These are phyloP conservation scores for Reutealis trisperma DNA, from an alignment of 345 rosid species.

Conservation along the genomic window DNA sequence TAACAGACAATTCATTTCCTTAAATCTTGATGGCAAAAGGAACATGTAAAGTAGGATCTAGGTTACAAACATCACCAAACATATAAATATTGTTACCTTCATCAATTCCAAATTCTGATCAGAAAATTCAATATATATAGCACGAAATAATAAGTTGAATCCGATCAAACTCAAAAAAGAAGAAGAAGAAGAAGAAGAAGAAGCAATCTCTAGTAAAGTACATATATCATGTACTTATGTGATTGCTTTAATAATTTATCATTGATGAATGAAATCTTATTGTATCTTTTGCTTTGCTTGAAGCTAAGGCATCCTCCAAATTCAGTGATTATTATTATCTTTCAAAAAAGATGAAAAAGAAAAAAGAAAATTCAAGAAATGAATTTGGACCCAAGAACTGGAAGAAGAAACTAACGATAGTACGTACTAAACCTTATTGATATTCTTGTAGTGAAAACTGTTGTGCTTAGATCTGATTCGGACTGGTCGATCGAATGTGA, in stretches of 20 bases:
- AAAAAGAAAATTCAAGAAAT: neutral
- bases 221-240: too few relatives aligned
- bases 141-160: neutral
- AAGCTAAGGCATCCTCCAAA: conserved; percentile 33
- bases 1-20: neutral
- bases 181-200: too few relatives aligned
- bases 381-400: neutral
- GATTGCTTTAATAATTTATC: neutral
- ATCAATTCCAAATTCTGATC: neutral
- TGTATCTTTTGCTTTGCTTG: conserved; percentile 33
- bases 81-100: too few relatives aligned
- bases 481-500: conserved; percentile 13
- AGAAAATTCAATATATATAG: neutral
- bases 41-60: neutral
- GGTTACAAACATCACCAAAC: neutral
- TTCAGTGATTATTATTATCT: conserved; percentile 7
- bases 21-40: neutral
- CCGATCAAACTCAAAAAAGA: neutral
- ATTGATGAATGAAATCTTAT: neutral
- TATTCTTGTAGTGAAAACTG: conserved; percentile 18
- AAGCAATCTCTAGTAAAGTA: neutral
- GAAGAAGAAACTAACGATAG: conserved; percentile 12
- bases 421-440: conserved; percentile 24
- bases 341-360: neutral
- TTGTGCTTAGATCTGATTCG: conserved; percentile 33